Evolutionary conservation across 1,139 yeast species (phyloP), one percentile per base, ranked within the genome.

Genomic region (Blastobotrys malaysiensis): DNA sequence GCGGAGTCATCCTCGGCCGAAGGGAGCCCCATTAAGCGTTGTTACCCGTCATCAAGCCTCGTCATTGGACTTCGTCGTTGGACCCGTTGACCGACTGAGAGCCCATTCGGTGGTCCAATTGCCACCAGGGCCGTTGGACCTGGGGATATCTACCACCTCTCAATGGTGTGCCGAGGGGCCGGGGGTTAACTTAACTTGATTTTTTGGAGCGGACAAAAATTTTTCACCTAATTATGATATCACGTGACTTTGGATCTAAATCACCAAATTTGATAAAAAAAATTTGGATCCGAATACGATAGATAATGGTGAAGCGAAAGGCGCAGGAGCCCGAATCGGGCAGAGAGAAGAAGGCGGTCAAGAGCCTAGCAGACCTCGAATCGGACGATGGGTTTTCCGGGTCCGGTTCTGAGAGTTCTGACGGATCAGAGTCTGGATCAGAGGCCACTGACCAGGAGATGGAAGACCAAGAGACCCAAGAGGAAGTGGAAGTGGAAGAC

Each of bases 341-440:
- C 27, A 27, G 24, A 31, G 55, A 54, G 52, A 51, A 55, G 49
- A 51, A 49, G 36, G 55, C 52, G 45, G 9, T 48, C 22, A 50
- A 48, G n/a, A 48, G 54, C 47, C 46, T 54, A 27, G 60, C 56
- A 2, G 61, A 57, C 9, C 46, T 55, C 16, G 55, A 54, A 26
- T 49, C 31, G 14, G 47, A 47, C 20, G 48, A 50, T 19, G 50
- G 14, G 54, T 27, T 13, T 50, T 31, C 39, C 3, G 16, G 39
- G 6, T 31, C 39, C 7, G 16, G 11, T 16, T 31, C 39, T 31
- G 16, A 3, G 5, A 31, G 39, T 13, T 26, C 31, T 13, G 11
- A 13, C 24, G 24, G 7, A 9, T 26, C 31, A 3, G 39, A 31
- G 39, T 31, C 39, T 31, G 39, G 4, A 3, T 7, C 6, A 31